These are phyloP conservation scores for Solanum medicagineum DNA, from an alignment of 257 asterid species.

Conservation along the genomic window DNA sequence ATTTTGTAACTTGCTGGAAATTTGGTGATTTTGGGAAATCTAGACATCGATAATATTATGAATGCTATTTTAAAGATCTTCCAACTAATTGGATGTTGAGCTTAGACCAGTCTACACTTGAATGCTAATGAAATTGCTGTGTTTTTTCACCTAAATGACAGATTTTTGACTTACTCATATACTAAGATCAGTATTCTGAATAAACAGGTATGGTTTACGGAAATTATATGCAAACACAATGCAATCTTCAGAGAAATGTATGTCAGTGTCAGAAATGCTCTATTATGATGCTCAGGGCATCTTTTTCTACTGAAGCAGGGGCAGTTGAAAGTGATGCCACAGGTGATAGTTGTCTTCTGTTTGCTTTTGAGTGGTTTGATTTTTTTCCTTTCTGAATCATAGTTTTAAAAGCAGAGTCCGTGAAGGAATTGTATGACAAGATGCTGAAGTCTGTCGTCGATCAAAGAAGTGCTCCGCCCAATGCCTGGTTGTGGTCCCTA, in stretches of 20 bases:
- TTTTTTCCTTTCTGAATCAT: not conserved
- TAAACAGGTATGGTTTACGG: constrained; percentile 22
- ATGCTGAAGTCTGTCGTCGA: constrained; percentile 40
- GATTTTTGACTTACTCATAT: not conserved
- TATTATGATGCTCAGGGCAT: constrained; percentile 15
- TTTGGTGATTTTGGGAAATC: not conserved
- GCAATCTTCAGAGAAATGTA: not conserved
- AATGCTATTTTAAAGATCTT: not conserved
- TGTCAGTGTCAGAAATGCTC: constrained; percentile 3
- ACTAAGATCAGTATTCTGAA: not conserved
- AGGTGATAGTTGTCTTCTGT: constrained; percentile 24
- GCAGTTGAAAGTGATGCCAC: constrained; percentile 24
- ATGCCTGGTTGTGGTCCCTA: constrained; percentile 77
- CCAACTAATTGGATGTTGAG: not conserved
- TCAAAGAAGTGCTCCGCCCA: constrained; percentile 79
- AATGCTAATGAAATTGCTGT: not conserved
- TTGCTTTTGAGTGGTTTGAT: not conserved
- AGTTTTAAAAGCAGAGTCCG: constrained; percentile 48
- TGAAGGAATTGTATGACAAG: constrained; percentile 56
- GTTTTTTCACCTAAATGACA: not conserved
- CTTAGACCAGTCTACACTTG: not conserved
- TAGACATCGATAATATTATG: not conserved
- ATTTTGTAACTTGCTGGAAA: not conserved
- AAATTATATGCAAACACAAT: constrained; percentile 3
- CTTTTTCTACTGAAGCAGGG: constrained; percentile 34